phyloP scores from a whole-genome alignment of 345 rosid species.

The Salix caprea region DNA sequence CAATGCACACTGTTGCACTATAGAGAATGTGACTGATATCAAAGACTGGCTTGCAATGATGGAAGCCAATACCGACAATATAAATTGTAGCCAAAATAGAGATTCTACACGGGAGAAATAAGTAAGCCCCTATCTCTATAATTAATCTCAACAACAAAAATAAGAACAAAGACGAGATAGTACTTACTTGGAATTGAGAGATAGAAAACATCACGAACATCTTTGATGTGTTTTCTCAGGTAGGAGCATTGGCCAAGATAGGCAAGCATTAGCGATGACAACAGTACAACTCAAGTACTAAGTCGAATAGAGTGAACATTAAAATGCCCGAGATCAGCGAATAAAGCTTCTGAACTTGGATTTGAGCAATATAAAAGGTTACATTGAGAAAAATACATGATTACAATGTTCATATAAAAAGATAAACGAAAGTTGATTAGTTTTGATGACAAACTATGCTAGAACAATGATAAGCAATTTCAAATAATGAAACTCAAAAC shows the following conservation, averaged over 20 bases:
- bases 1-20: background rate
- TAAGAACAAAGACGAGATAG: background rate
- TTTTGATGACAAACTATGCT: no score
- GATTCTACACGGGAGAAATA: background rate
- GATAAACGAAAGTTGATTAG: no score
- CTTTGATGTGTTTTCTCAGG: conserved; percentile 16
- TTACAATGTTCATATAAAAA: no score
- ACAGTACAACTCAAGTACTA: conserved; percentile 33
- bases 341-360: conserved; percentile 44
- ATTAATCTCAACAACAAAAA: background rate
- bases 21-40: background rate
- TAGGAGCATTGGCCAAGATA: conserved; percentile 38
- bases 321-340: conserved; percentile 60
- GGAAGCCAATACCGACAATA: background rate
- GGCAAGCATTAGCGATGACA: conserved; percentile 41
- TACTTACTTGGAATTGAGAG: conserved; percentile 23
- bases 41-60: conserved; percentile 1
- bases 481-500: no score
- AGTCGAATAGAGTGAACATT: conserved; percentile 37
- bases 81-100: background rate
- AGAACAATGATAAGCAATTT: no score
- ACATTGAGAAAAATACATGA: no score
- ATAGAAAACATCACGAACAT: conserved; percentile 21
- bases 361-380: background rate
- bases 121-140: background rate